These are phyloP conservation scores for Medicago truncatula DNA, from an alignment of 306 rosid genomes.

Conservation along the genomic window DNA sequence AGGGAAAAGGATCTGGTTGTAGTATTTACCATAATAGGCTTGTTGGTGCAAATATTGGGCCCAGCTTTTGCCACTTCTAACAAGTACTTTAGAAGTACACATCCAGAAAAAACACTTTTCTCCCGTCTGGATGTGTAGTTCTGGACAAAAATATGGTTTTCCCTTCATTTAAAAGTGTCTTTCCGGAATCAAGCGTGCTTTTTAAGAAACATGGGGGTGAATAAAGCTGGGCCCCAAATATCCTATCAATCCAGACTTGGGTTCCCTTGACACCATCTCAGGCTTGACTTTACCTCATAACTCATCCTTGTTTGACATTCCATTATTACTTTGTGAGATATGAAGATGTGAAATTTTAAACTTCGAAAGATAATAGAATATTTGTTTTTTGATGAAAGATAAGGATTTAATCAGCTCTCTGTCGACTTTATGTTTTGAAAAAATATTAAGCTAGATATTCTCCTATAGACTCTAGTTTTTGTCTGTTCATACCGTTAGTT, in stretches of 20 bases:
- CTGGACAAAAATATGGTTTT: neutral
- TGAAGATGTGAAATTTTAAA: neutral
- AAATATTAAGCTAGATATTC: slow-evolving; percentile 8
- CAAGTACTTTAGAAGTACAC: neutral
- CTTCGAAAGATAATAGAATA: neutral
- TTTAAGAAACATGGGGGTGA: neutral
- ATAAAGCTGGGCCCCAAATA: neutral
- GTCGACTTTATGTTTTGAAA: slow-evolving; percentile 6
- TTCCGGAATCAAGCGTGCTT: neutral
- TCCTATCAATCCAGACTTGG: neutral
- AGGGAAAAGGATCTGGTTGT: neutral
- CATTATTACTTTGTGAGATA: neutral
- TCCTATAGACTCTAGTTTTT: neutral
- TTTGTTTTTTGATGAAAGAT: neutral
- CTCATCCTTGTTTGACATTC: slow-evolving; percentile 28
- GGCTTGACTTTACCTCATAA: neutral
- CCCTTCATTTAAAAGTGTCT: neutral
- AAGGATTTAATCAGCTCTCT: neutral
- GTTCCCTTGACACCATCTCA: neutral
- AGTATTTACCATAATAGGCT: neutral
- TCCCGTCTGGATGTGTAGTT: neutral
- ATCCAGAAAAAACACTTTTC: neutral
- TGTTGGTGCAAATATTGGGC: neutral
- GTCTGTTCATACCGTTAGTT: slow-evolving; percentile 26
- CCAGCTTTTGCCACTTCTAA: neutral